Percentiles rank a stretch among this genome's conserved stretches.
phyloP scores from a whole-genome alignment of 495 filamentous ascomycete species.

The Xylaria palmicola region DNA sequence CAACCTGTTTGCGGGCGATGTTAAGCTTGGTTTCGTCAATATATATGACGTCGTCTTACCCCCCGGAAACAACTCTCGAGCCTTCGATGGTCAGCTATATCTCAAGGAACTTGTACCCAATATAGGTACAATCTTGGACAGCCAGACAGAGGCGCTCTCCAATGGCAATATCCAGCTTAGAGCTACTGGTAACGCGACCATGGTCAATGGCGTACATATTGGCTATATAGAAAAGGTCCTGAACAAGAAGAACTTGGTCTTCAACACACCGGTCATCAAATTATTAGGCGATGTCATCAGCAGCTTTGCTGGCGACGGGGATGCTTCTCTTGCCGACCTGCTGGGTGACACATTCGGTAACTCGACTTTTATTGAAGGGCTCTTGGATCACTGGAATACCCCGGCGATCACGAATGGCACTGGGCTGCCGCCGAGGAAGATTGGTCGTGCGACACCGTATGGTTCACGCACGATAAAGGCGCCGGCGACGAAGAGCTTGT shows the following conservation, averaged over 20 bases:
- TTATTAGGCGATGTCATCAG: conserved; percentile 35
- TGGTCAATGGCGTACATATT: conserved; percentile 45
- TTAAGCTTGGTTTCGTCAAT: conserved; percentile 41
- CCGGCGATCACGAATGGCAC: conserved; percentile 7
- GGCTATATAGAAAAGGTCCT: conserved; percentile 43
- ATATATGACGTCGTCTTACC: conserved; percentile 41
- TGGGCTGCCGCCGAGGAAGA: conserved; percentile 9
- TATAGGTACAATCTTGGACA: conserved; percentile 34
- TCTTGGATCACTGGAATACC: conserved; percentile 24
- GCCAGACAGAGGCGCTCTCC: conserved; percentile 32
- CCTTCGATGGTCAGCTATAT: conserved; percentile 39
- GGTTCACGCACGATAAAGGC: conserved; percentile 19
- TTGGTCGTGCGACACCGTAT: conserved; percentile 6
- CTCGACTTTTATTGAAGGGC: conserved; percentile 29
- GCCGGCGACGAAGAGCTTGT: conserved; percentile 21
- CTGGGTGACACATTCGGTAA: conserved; percentile 31
- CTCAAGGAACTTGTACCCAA: conserved; percentile 36
- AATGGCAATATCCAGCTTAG: conserved; percentile 41
- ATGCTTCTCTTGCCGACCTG: conserved; percentile 19
- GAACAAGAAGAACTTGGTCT: conserved; percentile 40
- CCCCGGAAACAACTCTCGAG: conserved; percentile 47
- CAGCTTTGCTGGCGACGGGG: conserved; percentile 26
- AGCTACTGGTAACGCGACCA: conserved; percentile 43
- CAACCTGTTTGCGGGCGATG: conserved; percentile 38
- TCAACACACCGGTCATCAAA: conserved; percentile 36